Conservation (phyloP, 75 land plant species). For the Pinus taeda region DNA sequence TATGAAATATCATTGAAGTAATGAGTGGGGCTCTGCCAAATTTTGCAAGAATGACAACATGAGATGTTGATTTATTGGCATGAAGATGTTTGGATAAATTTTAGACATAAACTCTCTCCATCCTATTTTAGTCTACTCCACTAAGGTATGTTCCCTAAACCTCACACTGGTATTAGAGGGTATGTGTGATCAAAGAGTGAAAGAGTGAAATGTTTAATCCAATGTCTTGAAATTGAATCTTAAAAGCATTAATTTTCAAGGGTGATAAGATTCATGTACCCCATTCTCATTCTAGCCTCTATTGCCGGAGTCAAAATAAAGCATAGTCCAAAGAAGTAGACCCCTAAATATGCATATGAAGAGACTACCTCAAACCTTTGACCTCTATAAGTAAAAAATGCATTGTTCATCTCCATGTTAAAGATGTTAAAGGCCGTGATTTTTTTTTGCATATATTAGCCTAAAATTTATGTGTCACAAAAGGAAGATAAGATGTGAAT, state of each 20-base stretch:
- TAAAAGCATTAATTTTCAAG: background rate
- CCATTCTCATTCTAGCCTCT: background rate
- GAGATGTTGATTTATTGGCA: too few species aligned
- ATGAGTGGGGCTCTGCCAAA: too few species aligned
- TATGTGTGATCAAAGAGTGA: background rate
- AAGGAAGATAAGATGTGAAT: background rate
- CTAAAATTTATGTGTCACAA: background rate
- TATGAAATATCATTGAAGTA: too few species aligned
- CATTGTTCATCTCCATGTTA: background rate
- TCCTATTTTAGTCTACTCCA: too few species aligned
- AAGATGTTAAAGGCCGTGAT: background rate
- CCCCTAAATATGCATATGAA: background rate
- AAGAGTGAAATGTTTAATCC: background rate
- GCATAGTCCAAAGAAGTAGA: background rate
- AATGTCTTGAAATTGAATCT: background rate
- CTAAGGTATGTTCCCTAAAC: background rate
- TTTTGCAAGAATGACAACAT: too few species aligned
- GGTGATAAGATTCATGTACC: background rate
- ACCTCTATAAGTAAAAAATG: background rate
- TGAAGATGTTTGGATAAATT: too few species aligned
- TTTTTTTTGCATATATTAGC: background rate
- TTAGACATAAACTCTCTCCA: too few species aligned
- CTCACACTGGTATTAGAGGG: background rate
- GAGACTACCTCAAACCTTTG: background rate
- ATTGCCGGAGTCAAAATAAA: background rate